Percentiles rank a stretch among this genome's conserved stretches.
Evolutionary conservation across 1,139 yeast species (phyloP).

Genomic region (Blastobotrys illinoisensis): DNA sequence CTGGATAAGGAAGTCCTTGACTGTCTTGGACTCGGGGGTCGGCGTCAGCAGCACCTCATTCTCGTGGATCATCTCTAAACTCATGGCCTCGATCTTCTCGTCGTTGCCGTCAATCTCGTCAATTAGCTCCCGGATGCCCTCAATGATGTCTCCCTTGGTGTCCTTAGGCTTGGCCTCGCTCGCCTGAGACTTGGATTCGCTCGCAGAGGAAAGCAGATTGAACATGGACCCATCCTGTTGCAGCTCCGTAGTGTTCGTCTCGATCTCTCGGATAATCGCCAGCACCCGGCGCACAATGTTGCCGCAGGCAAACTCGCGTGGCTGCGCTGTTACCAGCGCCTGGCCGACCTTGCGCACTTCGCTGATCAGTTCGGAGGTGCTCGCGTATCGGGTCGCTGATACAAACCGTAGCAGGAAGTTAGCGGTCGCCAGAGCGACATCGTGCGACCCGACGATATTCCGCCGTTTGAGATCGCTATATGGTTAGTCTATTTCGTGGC

Average conservation of each 20-base stretch:
- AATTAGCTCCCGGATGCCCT: slow-evolving; percentile 86
- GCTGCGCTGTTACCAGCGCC: slow-evolving; percentile 38
- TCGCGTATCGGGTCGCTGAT: slow-evolving; percentile 84
- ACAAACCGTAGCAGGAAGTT: slow-evolving; percentile 83
- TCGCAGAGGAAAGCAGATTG: slow-evolving; percentile 53
- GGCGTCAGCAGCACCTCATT: slow-evolving; percentile 89
- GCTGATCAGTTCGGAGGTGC: slow-evolving; percentile 62
- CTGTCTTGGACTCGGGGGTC: slow-evolving; percentile 88
- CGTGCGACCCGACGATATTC: slow-evolving; percentile 66
- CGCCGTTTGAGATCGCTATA: slow-evolving; percentile 52
- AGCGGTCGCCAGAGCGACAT: slow-evolving; percentile 80
- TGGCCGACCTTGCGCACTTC: slow-evolving; percentile 52
- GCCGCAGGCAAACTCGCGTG: slow-evolving; percentile 74
- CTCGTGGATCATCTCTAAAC: slow-evolving; percentile 91
- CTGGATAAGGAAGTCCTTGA: slow-evolving; percentile 74
- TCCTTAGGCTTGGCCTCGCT: slow-evolving; percentile 40
- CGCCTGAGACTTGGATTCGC: slow-evolving; percentile 15
- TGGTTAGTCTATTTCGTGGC: not conserved
- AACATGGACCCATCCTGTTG: slow-evolving; percentile 56
- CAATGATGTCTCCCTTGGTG: slow-evolving; percentile 81
- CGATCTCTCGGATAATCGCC: slow-evolving; percentile 85
- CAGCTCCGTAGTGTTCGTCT: slow-evolving; percentile 21
- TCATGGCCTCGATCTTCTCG: slow-evolving; percentile 85
- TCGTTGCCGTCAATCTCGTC: slow-evolving; percentile 89
- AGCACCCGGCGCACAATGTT: slow-evolving; percentile 87